Base-by-base conservation (phyloP, 2,329 filamentous ascomycete genomes). In the Xylariales sp. region DNA sequence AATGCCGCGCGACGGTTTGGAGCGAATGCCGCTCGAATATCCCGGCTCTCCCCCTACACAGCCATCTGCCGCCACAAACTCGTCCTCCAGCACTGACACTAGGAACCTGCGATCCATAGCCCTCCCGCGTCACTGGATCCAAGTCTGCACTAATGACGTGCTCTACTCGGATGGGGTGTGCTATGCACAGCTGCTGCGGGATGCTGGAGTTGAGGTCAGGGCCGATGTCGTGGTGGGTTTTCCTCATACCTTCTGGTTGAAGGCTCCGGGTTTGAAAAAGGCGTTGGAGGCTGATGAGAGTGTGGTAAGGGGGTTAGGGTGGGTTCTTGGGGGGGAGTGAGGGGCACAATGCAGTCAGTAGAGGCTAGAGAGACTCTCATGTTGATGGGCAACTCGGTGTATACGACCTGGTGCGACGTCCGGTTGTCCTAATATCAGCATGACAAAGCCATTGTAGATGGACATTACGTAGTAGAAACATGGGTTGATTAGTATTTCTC, bases 161-260 rank as follows among this genome's bases (percentile, higher is more conserved):
- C 61, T 74, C 45, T 74, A 74, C 53, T 70, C 68, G 15, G 72
- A 76, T 51, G 71, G 72, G 8, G 46, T 71, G 7, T 75, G 71
- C 47, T 74, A 73, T 50, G 70, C 65, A 4, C 65, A 65, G 51
- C 52, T 60, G 3, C 51, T 76, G 44, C 57, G 53, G 29, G 53
- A 59, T 10, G 62, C 58, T 4, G 66, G 65, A 9, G 59, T 65
- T 1, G 59, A 66, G 10, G 65, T 73, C 0, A 59, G 52, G 42
- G 51, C 70, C 5, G 62, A 69, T 47, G 60, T 73, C 2, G 60
- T 71, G 20, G 45, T 51, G 40, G 71, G 71, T 7, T 74, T 65
- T 62, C 70, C 71, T 14, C 72, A 76, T 57, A 76, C 72, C 6
- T 75, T 73, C 50, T 75, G 73, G 72, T 51, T 75, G 43, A 64